Base-by-base conservation (phyloP, 768 basidiomycete genomes). In the Auricularia sp. region DNA sequence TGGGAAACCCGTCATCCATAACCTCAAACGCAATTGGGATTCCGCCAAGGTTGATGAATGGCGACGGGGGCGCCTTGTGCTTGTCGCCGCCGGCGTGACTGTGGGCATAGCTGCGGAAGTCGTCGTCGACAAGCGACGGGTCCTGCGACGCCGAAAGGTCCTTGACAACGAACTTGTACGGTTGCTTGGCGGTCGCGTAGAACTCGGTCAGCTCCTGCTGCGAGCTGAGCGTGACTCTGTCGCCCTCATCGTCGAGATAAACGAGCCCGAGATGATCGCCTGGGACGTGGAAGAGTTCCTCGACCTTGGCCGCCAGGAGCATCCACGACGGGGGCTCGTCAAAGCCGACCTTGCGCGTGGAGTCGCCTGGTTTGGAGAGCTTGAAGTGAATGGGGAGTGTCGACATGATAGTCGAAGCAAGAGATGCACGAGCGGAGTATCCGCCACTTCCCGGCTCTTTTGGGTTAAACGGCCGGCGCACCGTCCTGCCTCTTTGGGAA, bases 151-250 rank as follows among this genome's bases (percentile, higher is more conserved):
- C 73, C 64, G 21, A 91, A 0, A 59, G 74, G 75, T 91, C 85
- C 69, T 82, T 78, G 23, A 92, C 84, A 21, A 74, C 74, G 68
- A 93, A 83, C 74, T 84, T 88, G 74, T 42, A 64, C 23, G 66
- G 21, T 65, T 43, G 67, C 67, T 74, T 64, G 65, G 75, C 69
- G 6, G 76, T 75, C 35, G 71, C 69, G 71, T 87, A 91, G 71
- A 81, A 89, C 65, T 91, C 89, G 63, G 81, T 80, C n/a, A 92
- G 81, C 72, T 93, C 91, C 39, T 86, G 85, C 63, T 90, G 79
- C 3, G 90, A 84, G 73, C 83, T 88, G 64, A 91, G 77, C 11
- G 90, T 91, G 66, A 93, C 84, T 66, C 87, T 83, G 70, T 92
- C 91, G 44, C 83, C 81, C 70, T 92, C 90, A 36, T 72, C 71